These are phyloP conservation scores for Phytophthora constricta DNA, from an alignment of 352 stramenopile species.

Conservation along the genomic window DNA sequence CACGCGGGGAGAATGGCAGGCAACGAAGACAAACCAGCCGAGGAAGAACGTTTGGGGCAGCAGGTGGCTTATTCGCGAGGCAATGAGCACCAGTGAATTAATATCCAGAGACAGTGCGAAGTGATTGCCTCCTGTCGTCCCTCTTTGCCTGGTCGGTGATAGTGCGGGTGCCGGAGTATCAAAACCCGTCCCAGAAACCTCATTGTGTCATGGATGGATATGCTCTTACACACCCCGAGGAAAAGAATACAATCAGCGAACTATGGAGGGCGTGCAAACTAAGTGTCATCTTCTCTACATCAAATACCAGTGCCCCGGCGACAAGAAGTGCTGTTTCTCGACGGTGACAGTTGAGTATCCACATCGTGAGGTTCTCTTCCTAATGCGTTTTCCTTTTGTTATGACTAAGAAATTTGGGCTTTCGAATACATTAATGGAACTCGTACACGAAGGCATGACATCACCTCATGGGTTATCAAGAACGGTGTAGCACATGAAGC, in stretches of 20 bases:
- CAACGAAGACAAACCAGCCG: not conserved
- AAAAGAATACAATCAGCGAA: conserved; percentile 17
- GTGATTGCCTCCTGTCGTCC: not conserved
- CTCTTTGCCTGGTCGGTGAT: not conserved
- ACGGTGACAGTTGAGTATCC: not conserved
- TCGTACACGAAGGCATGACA: conserved; percentile 5
- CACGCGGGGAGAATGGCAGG: too few species aligned
- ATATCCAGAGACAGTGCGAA: not conserved
- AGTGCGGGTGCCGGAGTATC: not conserved
- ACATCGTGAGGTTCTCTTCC: not conserved
- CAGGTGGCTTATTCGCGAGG: not conserved
- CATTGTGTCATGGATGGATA: not conserved
- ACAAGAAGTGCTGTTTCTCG: not conserved
- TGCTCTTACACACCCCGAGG: not conserved
- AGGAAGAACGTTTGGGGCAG: not conserved
- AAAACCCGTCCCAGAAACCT: not conserved
- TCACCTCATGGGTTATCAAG: not conserved
- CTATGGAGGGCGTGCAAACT: not conserved
- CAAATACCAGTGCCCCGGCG: conserved; percentile 12
- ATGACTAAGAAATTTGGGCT: conserved; percentile 1
- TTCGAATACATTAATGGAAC: conserved; percentile 6
- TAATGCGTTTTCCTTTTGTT: conserved; percentile 8
- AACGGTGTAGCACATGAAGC: not conserved
- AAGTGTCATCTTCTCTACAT: conserved; percentile 20
- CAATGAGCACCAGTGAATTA: not conserved